Conservation (phyloP, 2,329 filamentous ascomycete species). For the Fusarium sp. region DNA sequence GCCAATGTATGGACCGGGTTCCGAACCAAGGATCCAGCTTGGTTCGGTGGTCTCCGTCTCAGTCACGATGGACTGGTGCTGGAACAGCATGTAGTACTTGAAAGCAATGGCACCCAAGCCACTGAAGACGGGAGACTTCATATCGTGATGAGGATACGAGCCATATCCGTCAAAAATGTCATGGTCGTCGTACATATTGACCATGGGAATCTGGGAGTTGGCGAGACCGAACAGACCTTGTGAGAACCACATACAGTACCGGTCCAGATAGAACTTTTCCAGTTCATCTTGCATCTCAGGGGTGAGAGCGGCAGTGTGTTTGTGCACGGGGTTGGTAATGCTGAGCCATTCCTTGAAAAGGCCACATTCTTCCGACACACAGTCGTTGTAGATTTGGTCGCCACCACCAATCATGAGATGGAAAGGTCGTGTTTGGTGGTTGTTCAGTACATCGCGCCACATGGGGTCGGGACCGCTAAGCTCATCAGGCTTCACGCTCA, state of each 20-base stretch:
- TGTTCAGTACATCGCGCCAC: conserved; percentile 96
- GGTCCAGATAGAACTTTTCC: conserved; percentile 88
- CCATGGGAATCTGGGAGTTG: conserved; percentile 95
- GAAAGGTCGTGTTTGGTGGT: conserved; percentile 90
- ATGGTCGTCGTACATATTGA: conserved; percentile 98
- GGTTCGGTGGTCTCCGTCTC: conserved; percentile 89
- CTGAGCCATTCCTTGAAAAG: conserved; percentile 88
- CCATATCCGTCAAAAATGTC: conserved; percentile 93
- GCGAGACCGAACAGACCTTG: conserved; percentile 95
- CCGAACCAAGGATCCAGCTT: conserved; percentile 87
- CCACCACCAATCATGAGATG: conserved; percentile 99
- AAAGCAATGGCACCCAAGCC: conserved; percentile 93
- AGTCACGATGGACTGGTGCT: conserved; percentile 88
- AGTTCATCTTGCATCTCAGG: conserved; percentile 88
- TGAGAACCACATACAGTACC: conserved; percentile 96
- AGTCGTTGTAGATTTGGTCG: conserved; percentile 97
- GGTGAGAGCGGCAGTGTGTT: conserved; percentile 84
- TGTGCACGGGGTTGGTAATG: conserved; percentile 83
- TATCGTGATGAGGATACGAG: conserved; percentile 92
- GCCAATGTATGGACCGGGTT: conserved; percentile 90
- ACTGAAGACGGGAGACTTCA: conserved; percentile 90
- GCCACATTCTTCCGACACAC: conserved; percentile 79
- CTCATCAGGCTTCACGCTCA: conserved; percentile 81
- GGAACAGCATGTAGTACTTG: conserved; percentile 99
- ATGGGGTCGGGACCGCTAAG: conserved; percentile 95